These are phyloP conservation scores for Solanum virginianum DNA, from an alignment of 257 asterid species.

Conservation along the genomic window DNA sequence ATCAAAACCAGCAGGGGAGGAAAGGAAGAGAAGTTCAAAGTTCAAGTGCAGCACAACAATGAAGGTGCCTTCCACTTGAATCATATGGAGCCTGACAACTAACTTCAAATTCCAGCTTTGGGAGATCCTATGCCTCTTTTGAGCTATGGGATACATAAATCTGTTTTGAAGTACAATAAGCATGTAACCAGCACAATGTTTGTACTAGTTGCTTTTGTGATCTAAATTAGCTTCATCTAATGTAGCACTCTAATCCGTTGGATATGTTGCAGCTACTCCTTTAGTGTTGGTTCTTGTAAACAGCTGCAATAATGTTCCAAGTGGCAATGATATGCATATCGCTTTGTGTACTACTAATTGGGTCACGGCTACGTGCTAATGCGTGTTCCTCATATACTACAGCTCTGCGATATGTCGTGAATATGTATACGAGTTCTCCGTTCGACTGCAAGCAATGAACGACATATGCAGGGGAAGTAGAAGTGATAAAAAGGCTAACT, in stretches of 20 bases:
- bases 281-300: not conserved
- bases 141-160: not conserved
- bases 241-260: not conserved
- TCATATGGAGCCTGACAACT: constrained; percentile 36
- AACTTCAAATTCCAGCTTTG: not conserved
- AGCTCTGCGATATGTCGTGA: too few species aligned
- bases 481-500: too few species aligned
- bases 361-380: too few species aligned
- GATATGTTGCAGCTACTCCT: not conserved
- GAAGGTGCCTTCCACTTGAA: constrained; percentile 69
- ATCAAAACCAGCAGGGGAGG: constrained; percentile 74
- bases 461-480: too few species aligned
- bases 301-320: not conserved
- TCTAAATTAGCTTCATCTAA: not conserved
- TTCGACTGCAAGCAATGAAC: too few species aligned
- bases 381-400: too few species aligned
- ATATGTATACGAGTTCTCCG: too few species aligned
- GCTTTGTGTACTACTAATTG: too few species aligned
- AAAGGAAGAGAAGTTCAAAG: constrained; percentile 72
- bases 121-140: not conserved
- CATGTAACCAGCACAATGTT: not conserved
- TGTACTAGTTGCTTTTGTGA: not conserved
- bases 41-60: constrained; percentile 53
- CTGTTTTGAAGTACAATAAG: not conserved
- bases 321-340: too few species aligned